Evolutionary conservation across 768 basidiomycete genomes (phyloP).

Genomic region (Boletus reticuloceps): DNA sequence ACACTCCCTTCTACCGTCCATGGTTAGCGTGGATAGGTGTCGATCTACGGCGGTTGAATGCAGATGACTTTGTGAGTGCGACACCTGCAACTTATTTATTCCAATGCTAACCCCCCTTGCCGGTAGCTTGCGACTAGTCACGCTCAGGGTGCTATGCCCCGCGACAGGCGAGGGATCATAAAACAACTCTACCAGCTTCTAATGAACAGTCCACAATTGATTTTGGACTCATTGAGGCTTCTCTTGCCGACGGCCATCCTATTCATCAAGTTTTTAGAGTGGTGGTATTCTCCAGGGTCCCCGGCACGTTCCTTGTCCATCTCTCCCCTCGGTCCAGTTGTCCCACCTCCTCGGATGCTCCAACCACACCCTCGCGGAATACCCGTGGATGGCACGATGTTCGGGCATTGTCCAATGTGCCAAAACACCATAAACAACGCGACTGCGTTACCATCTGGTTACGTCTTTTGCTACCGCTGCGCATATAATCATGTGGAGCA

Average conservation of each 20-base stretch:
- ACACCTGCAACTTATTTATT: background rate
- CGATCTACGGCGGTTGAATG: constrained; percentile 73
- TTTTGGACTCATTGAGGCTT: constrained; percentile 76
- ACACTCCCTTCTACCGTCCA: constrained; percentile 82
- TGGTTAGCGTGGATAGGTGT: constrained; percentile 88
- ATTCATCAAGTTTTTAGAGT: constrained; percentile 94
- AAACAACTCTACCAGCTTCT: constrained; percentile 48
- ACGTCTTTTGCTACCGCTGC: constrained; percentile 94
- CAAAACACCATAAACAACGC: constrained; percentile 72
- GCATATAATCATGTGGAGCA: constrained; percentile 80
- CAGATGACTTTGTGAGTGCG: constrained; percentile 71
- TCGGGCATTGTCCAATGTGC: constrained; percentile 88
- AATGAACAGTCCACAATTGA: constrained; percentile 52
- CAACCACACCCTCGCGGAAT: constrained; percentile 73
- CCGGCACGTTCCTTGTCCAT: constrained; percentile 72
- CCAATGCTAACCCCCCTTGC: background rate
- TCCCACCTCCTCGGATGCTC: constrained; percentile 76
- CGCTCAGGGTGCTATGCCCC: constrained; percentile 16
- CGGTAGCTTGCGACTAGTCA: constrained; percentile 15
- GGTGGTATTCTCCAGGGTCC: constrained; percentile 97
- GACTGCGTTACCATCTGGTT: constrained; percentile 87
- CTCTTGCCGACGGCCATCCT: constrained; percentile 89
- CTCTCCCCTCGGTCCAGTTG: constrained; percentile 60
- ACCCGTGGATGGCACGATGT: constrained; percentile 57
- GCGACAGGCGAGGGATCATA: constrained; percentile 36